Evolutionary conservation across 345 rosid genomes (phyloP).

Genomic region (Eucalyptus cloeziana): DNA sequence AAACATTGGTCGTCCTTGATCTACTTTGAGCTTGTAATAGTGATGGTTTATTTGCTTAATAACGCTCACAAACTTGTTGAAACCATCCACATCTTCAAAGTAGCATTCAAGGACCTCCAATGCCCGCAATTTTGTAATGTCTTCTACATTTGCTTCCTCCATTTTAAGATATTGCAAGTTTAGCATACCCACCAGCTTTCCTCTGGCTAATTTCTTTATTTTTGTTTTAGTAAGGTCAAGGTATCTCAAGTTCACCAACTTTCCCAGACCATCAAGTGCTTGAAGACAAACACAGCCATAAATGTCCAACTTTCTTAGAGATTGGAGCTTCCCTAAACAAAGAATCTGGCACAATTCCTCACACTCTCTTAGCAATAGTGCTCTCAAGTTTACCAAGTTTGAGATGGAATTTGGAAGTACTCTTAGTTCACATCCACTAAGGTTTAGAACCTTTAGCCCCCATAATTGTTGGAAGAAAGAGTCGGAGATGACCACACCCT

Average conservation of each 20-base stretch:
- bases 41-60: background rate
- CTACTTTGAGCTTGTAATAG: background rate
- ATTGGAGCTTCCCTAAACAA: background rate
- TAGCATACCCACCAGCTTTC: background rate
- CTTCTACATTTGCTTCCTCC: background rate
- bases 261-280: background rate
- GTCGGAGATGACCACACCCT: background rate
- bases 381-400: background rate
- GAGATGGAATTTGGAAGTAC: conserved; percentile 6
- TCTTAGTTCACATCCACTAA: background rate
- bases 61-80: background rate
- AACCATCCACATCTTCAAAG: background rate
- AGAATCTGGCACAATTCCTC: background rate
- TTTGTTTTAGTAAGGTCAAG: background rate
- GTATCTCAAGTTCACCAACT: background rate
- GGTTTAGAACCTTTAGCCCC: background rate
- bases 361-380: background rate
- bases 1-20: too few species aligned
- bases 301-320: conserved; percentile 4
- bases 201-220: background rate
- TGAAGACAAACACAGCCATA: background rate
- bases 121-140: background rate
- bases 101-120: background rate
- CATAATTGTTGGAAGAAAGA: background rate
- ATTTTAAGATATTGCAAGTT: background rate